A percentile compares a stretch with the other conserved stretches of the same genome.
Evolutionary conservation across 2,329 filamentous ascomycete genomes (phyloP).

Genomic region (Colletotrichum coccodes): DNA sequence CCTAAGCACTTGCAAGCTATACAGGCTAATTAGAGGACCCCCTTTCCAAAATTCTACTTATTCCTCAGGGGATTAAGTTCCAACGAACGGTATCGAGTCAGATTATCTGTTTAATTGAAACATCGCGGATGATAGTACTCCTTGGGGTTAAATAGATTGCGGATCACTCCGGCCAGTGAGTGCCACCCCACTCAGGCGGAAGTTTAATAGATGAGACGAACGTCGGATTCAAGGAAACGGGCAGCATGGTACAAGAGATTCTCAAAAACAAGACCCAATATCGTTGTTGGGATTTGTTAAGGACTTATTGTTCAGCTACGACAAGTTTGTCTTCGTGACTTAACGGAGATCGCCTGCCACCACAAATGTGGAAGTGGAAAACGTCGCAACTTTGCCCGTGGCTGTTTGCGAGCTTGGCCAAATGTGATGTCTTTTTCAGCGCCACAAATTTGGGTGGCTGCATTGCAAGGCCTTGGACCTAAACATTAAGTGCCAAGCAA

Average conservation of each 20-base stretch:
- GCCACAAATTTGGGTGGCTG: too few relatives aligned
- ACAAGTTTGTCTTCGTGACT: too few relatives aligned
- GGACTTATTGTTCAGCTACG: neutral
- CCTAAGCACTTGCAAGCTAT: neutral
- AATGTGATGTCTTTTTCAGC: neutral
- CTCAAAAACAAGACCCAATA: neutral
- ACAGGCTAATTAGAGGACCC: neutral
- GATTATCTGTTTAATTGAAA: neutral
- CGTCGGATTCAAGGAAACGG: neutral
- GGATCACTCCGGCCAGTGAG: too few relatives aligned
- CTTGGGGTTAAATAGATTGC: neutral
- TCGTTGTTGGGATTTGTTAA: neutral
- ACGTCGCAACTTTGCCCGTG: too few relatives aligned
- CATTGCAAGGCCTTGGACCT: neutral
- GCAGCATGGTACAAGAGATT: too few relatives aligned
- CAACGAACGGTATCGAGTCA: neutral
- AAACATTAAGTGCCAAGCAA: neutral
- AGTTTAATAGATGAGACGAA: conserved; percentile 11
- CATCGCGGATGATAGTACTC: neutral
- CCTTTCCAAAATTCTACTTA: neutral
- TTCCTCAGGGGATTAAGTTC: too few relatives aligned
- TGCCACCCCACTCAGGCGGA: neutral
- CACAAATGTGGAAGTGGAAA: too few relatives aligned
- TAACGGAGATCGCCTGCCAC: too few relatives aligned
- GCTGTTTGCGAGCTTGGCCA: neutral